phyloP scores from a whole-genome alignment of 2,329 filamentous ascomycete species.

The Ophiostoma tasmaniense region DNA sequence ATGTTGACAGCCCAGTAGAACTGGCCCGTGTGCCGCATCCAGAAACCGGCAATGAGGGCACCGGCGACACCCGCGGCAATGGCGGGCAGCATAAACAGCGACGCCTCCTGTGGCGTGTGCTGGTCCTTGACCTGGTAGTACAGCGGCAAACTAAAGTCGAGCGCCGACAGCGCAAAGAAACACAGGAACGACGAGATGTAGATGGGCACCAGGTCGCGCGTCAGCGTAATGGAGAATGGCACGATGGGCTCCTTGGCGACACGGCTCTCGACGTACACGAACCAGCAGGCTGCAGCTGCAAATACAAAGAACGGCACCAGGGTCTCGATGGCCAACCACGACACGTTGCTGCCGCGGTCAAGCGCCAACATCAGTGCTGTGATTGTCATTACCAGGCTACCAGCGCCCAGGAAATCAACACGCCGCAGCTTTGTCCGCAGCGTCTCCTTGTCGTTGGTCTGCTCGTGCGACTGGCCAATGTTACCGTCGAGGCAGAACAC shows the following conservation, averaged over 20 bases:
- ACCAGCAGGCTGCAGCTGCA: background rate
- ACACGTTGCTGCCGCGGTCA: constrained; percentile 14
- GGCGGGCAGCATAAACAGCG: background rate
- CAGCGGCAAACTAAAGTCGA: constrained; percentile 41
- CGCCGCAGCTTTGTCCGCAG: background rate
- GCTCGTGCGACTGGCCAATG: background rate
- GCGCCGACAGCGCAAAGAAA: constrained; percentile 22
- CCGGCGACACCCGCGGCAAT: background rate
- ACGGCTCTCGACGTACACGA: constrained; percentile 25
- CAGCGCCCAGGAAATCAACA: constrained; percentile 17
- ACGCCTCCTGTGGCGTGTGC: background rate
- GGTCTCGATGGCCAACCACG: constrained; percentile 16
- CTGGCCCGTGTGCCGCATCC: constrained; percentile 5
- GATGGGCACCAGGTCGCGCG: constrained; percentile 32
- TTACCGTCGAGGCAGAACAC: background rate
- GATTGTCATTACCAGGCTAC: constrained; percentile 11
- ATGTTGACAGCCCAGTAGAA: background rate
- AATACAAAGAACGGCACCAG: background rate
- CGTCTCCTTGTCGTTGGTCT: background rate
- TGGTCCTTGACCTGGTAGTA: constrained; percentile 41
- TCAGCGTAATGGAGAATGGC: constrained; percentile 33
- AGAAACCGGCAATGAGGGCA: background rate
- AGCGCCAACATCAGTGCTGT: constrained; percentile 17
- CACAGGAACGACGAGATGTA: constrained; percentile 30
- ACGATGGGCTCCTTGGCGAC: constrained; percentile 34